Evolutionary conservation across 2,329 filamentous ascomycete species (phyloP).

Genomic region (Gaeumannomyces sp.): DNA sequence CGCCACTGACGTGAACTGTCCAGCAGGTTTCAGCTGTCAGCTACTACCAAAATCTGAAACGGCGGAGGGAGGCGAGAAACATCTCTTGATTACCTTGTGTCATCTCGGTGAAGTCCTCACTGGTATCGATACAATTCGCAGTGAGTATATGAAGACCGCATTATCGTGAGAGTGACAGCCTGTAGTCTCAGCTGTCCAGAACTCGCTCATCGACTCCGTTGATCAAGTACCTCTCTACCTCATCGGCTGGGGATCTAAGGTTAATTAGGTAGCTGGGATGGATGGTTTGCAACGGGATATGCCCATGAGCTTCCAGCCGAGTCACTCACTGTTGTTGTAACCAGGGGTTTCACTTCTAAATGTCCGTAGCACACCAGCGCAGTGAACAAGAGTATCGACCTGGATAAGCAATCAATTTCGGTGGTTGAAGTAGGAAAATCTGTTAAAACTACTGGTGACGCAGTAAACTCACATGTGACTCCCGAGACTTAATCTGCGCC

Average conservation of each 20-base stretch:
- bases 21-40: slow-evolving; percentile 2
- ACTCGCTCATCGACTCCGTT: slow-evolving; percentile 18
- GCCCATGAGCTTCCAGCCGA: background rate
- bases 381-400: slow-evolving; percentile 23
- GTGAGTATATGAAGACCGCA: background rate
- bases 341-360: slow-evolving; percentile 17
- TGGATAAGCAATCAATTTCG: slow-evolving; percentile 1
- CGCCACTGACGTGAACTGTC: slow-evolving; percentile 22
- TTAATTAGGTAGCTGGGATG: background rate
- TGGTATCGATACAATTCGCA: background rate
- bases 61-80: too few relatives aligned
- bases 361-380: slow-evolving; percentile 20
- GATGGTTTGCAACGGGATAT: background rate
- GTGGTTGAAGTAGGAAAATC: background rate
- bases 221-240: slow-evolving; percentile 17
- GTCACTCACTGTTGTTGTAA: slow-evolving; percentile 14
- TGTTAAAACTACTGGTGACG: background rate
- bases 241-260: slow-evolving; percentile 12
- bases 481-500: slow-evolving; percentile 17
- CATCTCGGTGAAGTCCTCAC: slow-evolving; percentile 11
- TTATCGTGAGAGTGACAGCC: too few relatives aligned
- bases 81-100: slow-evolving; percentile 10
- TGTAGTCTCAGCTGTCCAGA: background rate
- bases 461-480: slow-evolving; percentile 15
- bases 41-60: background rate